Base-by-base conservation (phyloP, 192 early-diverging fungal genomes). In the Backusella luteola region DNA sequence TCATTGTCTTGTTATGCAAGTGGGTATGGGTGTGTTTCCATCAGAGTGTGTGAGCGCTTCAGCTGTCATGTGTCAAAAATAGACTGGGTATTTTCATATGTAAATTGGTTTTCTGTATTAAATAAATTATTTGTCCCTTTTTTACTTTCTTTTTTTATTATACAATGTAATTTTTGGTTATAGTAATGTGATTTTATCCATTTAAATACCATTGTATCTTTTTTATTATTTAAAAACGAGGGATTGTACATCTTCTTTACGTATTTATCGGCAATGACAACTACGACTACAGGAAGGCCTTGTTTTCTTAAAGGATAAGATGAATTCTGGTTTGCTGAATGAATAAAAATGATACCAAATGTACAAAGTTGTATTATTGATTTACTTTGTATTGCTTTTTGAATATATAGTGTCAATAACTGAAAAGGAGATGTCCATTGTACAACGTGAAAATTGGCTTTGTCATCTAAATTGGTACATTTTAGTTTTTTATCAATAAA, bases 11-110 rank as follows among this genome's bases (percentile, higher is more conserved):
- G 8, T 75, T 32, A 6, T 75, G 14, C 56, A 46, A 19, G 34
- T 32, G 17, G 63, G 34, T 17, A 44, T 38, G 38, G 74, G 74
- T n/a, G 42, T 75, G n/a, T 75, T 44, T 32, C 42, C 66, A 38
- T 34, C 34, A 11, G n/a, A 36, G 4, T 73, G 72, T 59, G 34
- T 17, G 6, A 41, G 52, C n/a, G 52, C 34, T 36, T 32, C 17
- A 12, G 34, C 8, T 17, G 49, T 73, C 8, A 35, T 73, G 29
- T 73, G 72, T 52, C 70, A 72, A 35, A 23, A 21, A 21, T 34
- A 71, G 39, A 29, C 9, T 26, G 21, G 6, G 2, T 59, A 6
- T 56, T 63, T 63, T 63, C 56, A 63, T 26, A 29, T 63, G 56
- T 8, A 12, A 63, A 63, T 29, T 26, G 23, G 1, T 63, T 59